Evolutionary conservation across 73 alveolate genomes (phyloP).

Genomic region (Paramecium caudatum): DNA sequence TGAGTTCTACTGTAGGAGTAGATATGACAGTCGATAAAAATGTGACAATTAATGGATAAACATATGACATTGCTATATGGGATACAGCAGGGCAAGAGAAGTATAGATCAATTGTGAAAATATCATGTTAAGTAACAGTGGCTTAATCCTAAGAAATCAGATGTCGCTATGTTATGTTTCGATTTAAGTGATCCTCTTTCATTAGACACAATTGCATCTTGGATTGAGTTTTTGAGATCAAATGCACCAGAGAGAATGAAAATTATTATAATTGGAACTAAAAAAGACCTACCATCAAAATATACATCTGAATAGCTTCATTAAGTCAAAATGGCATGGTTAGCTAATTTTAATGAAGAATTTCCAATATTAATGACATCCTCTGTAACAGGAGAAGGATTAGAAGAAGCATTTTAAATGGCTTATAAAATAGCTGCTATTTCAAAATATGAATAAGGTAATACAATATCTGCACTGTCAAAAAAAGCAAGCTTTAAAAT

Average conservation of each 20-base stretch:
- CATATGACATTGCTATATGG: not conserved
- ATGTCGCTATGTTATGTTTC: conserved; percentile 44
- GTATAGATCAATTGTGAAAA: not conserved
- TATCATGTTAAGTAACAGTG: not conserved
- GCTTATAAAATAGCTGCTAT: conserved; percentile 14
- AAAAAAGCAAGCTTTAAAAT: too few species aligned
- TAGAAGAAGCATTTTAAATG: not conserved
- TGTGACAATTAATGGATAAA: not conserved
- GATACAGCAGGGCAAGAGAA: conserved; percentile 40
- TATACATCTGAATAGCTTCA: conserved; percentile 1
- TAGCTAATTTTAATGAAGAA: not conserved
- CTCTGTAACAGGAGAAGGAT: conserved; percentile 2
- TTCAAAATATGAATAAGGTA: not conserved
- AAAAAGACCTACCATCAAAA: not conserved
- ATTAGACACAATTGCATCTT: not conserved
- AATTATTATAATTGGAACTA: conserved; percentile 33
- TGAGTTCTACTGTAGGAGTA: not conserved
- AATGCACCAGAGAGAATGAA: not conserved
- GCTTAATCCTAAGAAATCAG: not conserved
- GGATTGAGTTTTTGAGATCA: conserved; percentile 8
- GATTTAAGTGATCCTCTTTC: conserved; percentile 41
- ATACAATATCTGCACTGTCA: too few species aligned
- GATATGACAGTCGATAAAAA: conserved; percentile 7
- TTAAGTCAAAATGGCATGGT: not conserved
- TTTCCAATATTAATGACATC: not conserved